These are phyloP conservation scores for cucumber (Cucumis sativus) DNA, from an alignment of 306 rosid species.

Conservation along the genomic window DNA sequence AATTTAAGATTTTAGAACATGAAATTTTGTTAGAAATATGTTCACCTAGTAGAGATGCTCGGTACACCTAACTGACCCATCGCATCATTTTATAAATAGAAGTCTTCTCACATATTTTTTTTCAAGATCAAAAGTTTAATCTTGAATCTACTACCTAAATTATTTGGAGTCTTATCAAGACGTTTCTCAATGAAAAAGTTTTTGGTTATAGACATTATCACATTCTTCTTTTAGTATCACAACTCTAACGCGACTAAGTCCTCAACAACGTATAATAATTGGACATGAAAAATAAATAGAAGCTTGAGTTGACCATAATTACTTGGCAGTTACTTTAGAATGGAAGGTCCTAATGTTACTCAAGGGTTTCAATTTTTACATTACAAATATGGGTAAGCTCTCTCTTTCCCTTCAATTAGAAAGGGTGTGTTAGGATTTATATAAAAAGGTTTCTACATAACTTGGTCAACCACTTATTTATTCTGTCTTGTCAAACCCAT, in stretches of 20 bases:
- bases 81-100: no score
- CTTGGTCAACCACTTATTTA: not conserved
- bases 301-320: not conserved
- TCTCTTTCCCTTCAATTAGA: not conserved
- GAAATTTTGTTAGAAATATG: no score
- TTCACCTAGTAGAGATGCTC: no score
- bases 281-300: not conserved
- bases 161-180: no score
- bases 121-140: no score
- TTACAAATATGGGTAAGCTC: not conserved
- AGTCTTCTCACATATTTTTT: no score
- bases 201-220: no score
- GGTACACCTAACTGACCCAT: no score
- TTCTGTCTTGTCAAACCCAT: not conserved
- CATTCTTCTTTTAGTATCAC: no score
- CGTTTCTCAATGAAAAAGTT: not conserved
- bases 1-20: no score
- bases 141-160: no score
- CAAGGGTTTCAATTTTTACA: not conserved
- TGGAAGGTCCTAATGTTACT: not conserved
- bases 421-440: not conserved
- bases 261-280: no score
- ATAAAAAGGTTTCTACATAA: not conserved
- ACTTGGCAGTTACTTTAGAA: not conserved
- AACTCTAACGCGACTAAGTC: not conserved